Percentiles rank a stretch among this genome's conserved stretches.
These are phyloP conservation scores for Fusarium compactum DNA, from an alignment of 2,329 filamentous ascomycete genomes.

Conservation along the genomic window DNA sequence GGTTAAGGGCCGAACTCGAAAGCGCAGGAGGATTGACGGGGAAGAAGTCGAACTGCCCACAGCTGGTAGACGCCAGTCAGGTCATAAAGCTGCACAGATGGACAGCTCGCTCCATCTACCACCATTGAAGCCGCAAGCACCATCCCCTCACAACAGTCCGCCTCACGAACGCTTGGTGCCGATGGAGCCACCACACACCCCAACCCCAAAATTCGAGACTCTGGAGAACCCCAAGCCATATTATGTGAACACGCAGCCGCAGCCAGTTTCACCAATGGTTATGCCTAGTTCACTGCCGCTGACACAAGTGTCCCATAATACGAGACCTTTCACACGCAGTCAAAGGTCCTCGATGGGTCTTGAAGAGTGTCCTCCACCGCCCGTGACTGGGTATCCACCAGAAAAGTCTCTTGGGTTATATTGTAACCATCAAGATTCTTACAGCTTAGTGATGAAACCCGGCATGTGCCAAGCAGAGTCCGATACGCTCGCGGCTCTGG, in stretches of 20 bases:
- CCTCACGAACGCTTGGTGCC: slow-evolving; percentile 42
- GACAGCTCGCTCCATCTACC: slow-evolving; percentile 45
- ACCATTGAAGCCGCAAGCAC: slow-evolving; percentile 47
- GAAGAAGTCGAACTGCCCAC: slow-evolving; percentile 50
- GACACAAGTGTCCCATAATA: slow-evolving; percentile 50
- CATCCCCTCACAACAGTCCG: slow-evolving; percentile 19
- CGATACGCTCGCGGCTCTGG: slow-evolving; percentile 44
- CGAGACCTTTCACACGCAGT: slow-evolving; percentile 37
- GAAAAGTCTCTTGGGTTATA: slow-evolving; percentile 34
- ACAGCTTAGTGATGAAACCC: slow-evolving; percentile 26
- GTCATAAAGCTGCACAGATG: slow-evolving; percentile 26
- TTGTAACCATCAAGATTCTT: slow-evolving; percentile 15
- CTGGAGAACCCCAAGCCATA: slow-evolving; percentile 25
- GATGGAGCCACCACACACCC: slow-evolving; percentile 46
- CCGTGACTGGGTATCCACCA: slow-evolving; percentile 39
- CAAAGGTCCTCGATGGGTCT: slow-evolving; percentile 20
- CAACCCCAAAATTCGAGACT: not conserved
- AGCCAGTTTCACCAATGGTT: slow-evolving; percentile 28
- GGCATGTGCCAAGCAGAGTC: slow-evolving; percentile 35
- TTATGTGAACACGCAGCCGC: slow-evolving; percentile 35
- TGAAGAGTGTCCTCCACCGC: slow-evolving; percentile 40
- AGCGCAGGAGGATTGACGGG: slow-evolving; percentile 60
- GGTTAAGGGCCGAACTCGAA: slow-evolving; percentile 63
- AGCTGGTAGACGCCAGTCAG: slow-evolving; percentile 32
- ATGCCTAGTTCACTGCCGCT: slow-evolving; percentile 40